These are phyloP conservation scores for Climacium dendroides DNA, from an alignment of 225 moss, liverwort and hornwort species.

Conservation along the genomic window DNA sequence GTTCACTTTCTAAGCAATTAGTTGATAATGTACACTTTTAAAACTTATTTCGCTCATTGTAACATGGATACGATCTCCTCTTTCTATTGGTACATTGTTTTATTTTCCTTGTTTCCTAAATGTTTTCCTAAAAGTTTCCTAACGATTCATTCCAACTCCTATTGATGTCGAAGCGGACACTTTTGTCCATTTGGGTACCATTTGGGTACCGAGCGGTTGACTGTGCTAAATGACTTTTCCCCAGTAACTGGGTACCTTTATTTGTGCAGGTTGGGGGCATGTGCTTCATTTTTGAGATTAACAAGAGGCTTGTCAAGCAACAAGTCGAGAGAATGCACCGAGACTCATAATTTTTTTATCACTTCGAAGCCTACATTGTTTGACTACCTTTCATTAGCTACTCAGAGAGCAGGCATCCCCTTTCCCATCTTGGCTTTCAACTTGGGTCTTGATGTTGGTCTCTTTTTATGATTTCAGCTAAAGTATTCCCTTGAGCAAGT, in stretches of 20 bases:
- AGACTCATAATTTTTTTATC: neutral
- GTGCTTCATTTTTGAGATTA: slow-evolving; percentile 91
- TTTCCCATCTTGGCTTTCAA: neutral
- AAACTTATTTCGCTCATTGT: neutral
- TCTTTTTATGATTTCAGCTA: neutral
- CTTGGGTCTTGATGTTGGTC: neutral
- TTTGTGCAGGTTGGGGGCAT: slow-evolving; percentile 85
- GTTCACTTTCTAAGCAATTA: neutral
- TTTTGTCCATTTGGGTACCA: neutral
- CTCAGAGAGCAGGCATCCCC: neutral
- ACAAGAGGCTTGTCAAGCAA: slow-evolving; percentile 76
- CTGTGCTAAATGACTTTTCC: neutral
- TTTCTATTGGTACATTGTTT: neutral
- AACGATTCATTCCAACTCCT: neutral
- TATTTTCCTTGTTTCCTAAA: neutral
- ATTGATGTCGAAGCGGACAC: neutral
- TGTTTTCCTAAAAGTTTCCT: neutral
- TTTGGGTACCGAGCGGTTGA: neutral
- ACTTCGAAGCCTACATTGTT: neutral
- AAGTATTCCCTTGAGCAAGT: neutral
- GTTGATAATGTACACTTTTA: too few relatives aligned
- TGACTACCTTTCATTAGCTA: neutral
- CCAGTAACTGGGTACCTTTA: neutral
- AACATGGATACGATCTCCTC: neutral
- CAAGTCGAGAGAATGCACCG: slow-evolving; percentile 48